Evolutionary conservation across 2,329 filamentous ascomycete species (phyloP), one percentile per base, ranked within the genome.

Genomic region (Talaromyces atroroseus): DNA sequence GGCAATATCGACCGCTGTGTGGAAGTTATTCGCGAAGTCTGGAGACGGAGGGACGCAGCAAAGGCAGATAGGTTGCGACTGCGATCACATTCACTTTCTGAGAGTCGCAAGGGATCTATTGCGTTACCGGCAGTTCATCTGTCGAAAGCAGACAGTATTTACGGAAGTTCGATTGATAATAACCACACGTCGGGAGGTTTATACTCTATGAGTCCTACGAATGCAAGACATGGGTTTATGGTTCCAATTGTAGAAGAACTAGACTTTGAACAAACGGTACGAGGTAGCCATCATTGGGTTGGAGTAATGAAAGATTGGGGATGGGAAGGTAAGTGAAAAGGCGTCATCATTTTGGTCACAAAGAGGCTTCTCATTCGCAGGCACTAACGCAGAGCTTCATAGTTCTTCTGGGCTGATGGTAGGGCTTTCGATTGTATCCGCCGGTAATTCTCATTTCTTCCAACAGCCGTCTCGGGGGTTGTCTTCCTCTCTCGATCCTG

Each of bases 291-390:
- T 64, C 86, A 89, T 69, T 89, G 86, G 86, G 75, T 87, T 8
- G 82, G 84, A 38, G 84, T 89, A 44, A 88, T 88, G 86, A 81
- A 80, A 60, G 85, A 88, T 62, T 87, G 83, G 83, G 74, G 78
- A n/a, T 89, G 86, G 85, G 85, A 88, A 78, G 80, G 85, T 87
- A 74, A 73, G 79, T 74, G 63, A 47, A 40, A 10, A 11, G 26
- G 11, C 46, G 44, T n/a, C 24, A 16, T 11, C 36, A 16, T n/a
- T 40, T 40, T 40, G 16, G 36, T 24, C 18, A 18, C 36, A 42
- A 40, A 44, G n/a, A 56, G 8, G 54, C 49, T 34, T 34, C 7
- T 32, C 5, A 14, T 44, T 32, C 42, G 29, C 57, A 48, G 26
- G 26, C 21, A 52, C 60, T 62, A 52, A 61, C 49, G 42, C 24